A percentile compares a stretch with the other conserved stretches of the same genome.
Evolutionary conservation across 2,329 filamentous ascomycete genomes (phyloP).

Genomic region (Fusarium cyanostomum): DNA sequence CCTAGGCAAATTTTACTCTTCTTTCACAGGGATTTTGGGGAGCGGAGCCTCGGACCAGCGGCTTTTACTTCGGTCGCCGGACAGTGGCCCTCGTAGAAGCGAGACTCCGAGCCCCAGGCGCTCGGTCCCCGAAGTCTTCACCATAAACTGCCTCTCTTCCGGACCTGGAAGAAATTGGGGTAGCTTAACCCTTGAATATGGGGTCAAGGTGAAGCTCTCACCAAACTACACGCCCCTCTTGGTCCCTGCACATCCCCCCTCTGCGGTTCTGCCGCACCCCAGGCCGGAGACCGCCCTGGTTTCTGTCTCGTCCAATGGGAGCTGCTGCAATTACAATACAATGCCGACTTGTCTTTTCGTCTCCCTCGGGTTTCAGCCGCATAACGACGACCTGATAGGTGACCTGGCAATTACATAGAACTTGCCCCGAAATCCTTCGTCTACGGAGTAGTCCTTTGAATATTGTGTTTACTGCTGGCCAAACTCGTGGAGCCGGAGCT

Average conservation of each 20-base stretch:
- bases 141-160: conserved; percentile 3
- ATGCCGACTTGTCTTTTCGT: conserved; percentile 9
- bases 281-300: conserved; percentile 37
- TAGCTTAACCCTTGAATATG: conserved; percentile 27
- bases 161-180: conserved; percentile 30
- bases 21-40: conserved; percentile 10
- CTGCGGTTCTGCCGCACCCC: conserved; percentile 35
- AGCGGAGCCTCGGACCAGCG: conserved; percentile 39
- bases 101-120: conserved; percentile 32
- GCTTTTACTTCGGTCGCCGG: conserved; percentile 44
- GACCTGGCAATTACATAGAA: too few relatives aligned
- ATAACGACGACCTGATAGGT: conserved; percentile 3
- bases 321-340: conserved; percentile 27
- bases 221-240: conserved; percentile 24
- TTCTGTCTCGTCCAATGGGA: conserved; percentile 31
- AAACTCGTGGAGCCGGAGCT: conserved; percentile 12
- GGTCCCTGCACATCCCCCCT: conserved; percentile 20
- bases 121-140: conserved; percentile 42
- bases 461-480: conserved; percentile 9
- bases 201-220: conserved; percentile 28
- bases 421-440: too few relatives aligned
- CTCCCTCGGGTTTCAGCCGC: conserved; percentile 24
- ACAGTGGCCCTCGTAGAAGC: conserved; percentile 35
- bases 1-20: conserved; percentile 31
- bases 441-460: too few relatives aligned